A percentile compares a stretch with the other conserved stretches of the same genome.
phyloP scores from a whole-genome alignment of 208 protist species.

The Tritrichomonas foetus region DNA sequence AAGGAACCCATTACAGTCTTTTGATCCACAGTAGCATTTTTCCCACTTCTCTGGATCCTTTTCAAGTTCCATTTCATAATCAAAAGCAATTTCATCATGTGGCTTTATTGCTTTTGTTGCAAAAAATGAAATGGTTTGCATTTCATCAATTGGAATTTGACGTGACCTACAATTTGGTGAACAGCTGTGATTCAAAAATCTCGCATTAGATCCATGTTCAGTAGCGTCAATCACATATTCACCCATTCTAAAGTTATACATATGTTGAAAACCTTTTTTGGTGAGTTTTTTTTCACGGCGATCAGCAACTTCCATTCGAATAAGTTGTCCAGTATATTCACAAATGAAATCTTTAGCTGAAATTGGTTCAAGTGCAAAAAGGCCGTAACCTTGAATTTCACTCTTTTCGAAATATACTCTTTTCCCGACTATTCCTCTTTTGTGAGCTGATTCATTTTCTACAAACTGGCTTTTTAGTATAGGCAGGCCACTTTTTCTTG shows the following conservation, averaged over 20 bases:
- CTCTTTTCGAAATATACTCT: slow-evolving; percentile 39
- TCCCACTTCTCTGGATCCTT: slow-evolving; percentile 3
- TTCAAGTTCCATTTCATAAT: slow-evolving; percentile 48
- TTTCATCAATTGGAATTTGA: slow-evolving; percentile 12
- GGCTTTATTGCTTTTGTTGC: slow-evolving; percentile 36
- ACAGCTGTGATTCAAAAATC: slow-evolving; percentile 48
- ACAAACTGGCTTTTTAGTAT: background rate
- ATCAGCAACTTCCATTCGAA: slow-evolving; percentile 40
- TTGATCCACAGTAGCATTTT: slow-evolving; percentile 41
- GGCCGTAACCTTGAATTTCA: slow-evolving; percentile 43
- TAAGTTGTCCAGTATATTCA: slow-evolving; percentile 45
- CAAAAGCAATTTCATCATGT: slow-evolving; percentile 44
- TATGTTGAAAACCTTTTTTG: slow-evolving; percentile 31
- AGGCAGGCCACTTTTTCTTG: background rate
- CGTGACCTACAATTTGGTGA: slow-evolving; percentile 41
- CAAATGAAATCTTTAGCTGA: slow-evolving; percentile 9
- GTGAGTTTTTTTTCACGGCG: slow-evolving; percentile 41
- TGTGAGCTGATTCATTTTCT: background rate
- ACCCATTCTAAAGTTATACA: slow-evolving; percentile 44
- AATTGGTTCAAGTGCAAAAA: slow-evolving; percentile 43
- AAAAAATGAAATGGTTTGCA: slow-evolving; percentile 42
- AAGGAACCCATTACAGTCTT: slow-evolving; percentile 43
- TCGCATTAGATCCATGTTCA: background rate
- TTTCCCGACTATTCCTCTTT: slow-evolving; percentile 27
- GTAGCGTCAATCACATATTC: slow-evolving; percentile 45